Percentiles rank a stretch among this genome's conserved stretches.
Conservation (phyloP, 371 early-diverging fungal genomes). For the Mucor saturninus region DNA sequence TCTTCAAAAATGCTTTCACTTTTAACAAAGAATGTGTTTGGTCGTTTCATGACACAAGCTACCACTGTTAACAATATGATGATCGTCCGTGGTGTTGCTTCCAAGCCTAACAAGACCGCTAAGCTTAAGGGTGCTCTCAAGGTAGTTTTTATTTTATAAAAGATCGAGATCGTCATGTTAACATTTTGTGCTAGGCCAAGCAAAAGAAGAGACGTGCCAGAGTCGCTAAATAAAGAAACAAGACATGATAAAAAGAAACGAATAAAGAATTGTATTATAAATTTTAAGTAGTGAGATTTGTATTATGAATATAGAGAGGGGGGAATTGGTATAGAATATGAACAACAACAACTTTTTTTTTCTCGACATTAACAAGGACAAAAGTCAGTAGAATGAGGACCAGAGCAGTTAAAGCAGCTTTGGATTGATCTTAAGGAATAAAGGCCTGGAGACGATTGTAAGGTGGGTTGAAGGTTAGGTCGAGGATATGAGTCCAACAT, state of each 20-base stretch:
- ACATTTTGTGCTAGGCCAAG: conserved; percentile 2
- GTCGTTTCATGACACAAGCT: conserved; percentile 14
- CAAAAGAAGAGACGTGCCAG: conserved; percentile 20
- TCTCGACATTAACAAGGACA: conserved; percentile 46
- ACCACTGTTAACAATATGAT: neutral
- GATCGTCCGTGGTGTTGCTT: conserved; percentile 8
- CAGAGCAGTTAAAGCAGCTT: conserved; percentile 45
- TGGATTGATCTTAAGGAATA: neutral
- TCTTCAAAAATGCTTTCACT: conserved; percentile 8
- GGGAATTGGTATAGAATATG: neutral
- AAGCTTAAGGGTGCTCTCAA: conserved; percentile 16
- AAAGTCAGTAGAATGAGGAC: conserved; percentile 55
- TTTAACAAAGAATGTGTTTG: conserved; percentile 11
- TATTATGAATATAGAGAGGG: neutral
- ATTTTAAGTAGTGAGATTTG: neutral
- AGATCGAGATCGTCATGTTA: neutral
- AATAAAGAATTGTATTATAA: conserved; percentile 7
- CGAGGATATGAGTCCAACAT: conserved; percentile 33
- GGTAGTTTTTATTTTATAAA: neutral
- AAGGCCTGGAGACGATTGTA: conserved; percentile 4
- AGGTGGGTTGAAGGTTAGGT: conserved; percentile 32
- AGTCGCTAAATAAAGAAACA: conserved; percentile 5
- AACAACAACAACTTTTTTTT: neutral
- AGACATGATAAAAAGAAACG: neutral
- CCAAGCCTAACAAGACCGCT: conserved; percentile 16